Evolutionary conservation across 2,329 filamentous ascomycete species (phyloP), one percentile per base, ranked within the genome.

Genomic region (Lanzia echinophila): DNA sequence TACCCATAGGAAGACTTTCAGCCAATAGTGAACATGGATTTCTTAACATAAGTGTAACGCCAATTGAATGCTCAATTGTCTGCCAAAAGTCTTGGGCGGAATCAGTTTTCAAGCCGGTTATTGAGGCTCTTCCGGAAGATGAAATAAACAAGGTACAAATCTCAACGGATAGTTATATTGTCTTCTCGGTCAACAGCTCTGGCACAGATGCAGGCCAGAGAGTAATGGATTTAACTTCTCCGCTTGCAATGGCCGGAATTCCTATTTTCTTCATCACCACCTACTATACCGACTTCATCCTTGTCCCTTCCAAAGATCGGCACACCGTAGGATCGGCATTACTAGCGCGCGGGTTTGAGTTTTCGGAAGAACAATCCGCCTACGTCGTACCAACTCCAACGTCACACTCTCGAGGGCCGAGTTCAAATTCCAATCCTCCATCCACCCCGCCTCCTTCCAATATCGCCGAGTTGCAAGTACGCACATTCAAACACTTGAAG

Each of bases 221-320:
- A 53, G 92, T 99, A 6, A 81, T 96, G 63, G 92, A 97, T 67
- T 72, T 99, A 58, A 96, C 91, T 7, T 91, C 86, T 50, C 94
- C 92, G 5, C 77, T 97, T 32, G 92, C 94, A 28, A 79, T 96
- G 68, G 92, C 92, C 47, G 89, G 90, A 63, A 94, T 97, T 50
- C 88, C 92, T 50, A 95, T 99, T 67, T 96, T 97, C 76, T 97
- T 97, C 78, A 95, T 96, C 69, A 96, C 92, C 3, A 96, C 90
- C 32, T 99, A 97, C 72, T 97, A 95, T 72, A 94, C 88, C 33
- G 92, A 99, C 73, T 97, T 96, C 71, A 95, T 99, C 63, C 79
- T 97, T 34, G 90, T 96, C 1, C 91, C 94, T 0, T 78, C 78
- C 50, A 87, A 84, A 66, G 83, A 87, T 64, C 83, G 86, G 48